Percentiles rank a stretch among this genome's conserved stretches.
Conservation (phyloP, 2,329 filamentous ascomycete species). For the Fusarium sp. region DNA sequence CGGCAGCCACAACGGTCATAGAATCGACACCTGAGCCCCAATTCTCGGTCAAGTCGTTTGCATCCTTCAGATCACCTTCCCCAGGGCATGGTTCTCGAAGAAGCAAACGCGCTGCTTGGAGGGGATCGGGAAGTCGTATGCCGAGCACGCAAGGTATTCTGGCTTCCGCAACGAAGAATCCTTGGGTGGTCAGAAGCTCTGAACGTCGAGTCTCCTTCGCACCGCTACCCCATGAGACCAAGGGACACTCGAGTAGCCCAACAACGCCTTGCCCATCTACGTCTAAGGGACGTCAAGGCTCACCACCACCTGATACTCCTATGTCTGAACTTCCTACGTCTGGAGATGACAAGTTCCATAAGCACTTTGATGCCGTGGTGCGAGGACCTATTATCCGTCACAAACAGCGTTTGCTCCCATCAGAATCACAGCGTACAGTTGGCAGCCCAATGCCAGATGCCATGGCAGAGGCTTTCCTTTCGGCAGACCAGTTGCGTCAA, state of each 20-base stretch:
- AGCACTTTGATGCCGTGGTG: constrained; percentile 59
- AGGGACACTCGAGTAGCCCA: constrained; percentile 3
- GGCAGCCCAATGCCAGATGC: constrained; percentile 37
- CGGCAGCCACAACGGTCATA: background rate
- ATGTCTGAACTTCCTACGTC: constrained; percentile 48
- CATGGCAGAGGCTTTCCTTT: constrained; percentile 41
- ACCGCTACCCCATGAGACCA: constrained; percentile 42
- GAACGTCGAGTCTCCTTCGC: constrained; percentile 52
- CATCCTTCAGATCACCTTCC: constrained; percentile 61
- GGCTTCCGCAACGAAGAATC: constrained; percentile 48
- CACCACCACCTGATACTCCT: constrained; percentile 55
- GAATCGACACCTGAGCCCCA: constrained; percentile 57
- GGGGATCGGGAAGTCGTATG: constrained; percentile 37
- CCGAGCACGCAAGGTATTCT: constrained; percentile 49
- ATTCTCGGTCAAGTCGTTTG: constrained; percentile 61
- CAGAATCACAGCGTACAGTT: constrained; percentile 50
- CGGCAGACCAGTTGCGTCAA: constrained; percentile 35
- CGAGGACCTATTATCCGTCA: constrained; percentile 42
- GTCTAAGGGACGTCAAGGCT: constrained; percentile 43
- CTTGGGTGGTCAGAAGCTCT: constrained; percentile 42
- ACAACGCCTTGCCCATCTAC: constrained; percentile 16
- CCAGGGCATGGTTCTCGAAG: constrained; percentile 47
- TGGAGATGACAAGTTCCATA: constrained; percentile 52
- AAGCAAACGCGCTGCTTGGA: constrained; percentile 25
- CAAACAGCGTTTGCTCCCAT: constrained; percentile 51